These are phyloP conservation scores for Coemansia nantahalensis DNA, from an alignment of 192 early-diverging fungal genomes.

Conservation along the genomic window DNA sequence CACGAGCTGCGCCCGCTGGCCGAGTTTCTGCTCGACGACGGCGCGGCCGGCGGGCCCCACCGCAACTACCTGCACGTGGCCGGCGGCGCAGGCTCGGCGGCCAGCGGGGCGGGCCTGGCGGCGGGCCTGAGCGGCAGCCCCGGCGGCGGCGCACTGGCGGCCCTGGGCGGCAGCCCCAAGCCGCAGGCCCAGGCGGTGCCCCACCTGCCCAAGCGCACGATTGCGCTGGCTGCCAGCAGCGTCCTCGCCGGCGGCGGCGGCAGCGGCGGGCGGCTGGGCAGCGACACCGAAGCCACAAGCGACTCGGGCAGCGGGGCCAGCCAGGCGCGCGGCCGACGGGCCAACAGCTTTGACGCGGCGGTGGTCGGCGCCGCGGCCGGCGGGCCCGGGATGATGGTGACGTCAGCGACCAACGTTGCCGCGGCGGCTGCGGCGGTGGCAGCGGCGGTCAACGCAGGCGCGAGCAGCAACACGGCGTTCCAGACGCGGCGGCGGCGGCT, in stretches of 20 bases:
- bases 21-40: no score
- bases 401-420: slow-evolving; percentile 4
- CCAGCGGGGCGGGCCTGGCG: slow-evolving; percentile 12
- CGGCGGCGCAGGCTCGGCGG: slow-evolving; percentile 8
- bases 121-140: slow-evolving; percentile 22
- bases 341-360: slow-evolving; percentile 48
- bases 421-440: slow-evolving; percentile 31
- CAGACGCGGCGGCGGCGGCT: slow-evolving; percentile 35
- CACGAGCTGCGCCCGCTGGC: no score
- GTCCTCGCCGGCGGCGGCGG: slow-evolving; percentile 11
- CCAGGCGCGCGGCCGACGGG: slow-evolving; percentile 11
- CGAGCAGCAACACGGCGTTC: slow-evolving; percentile 23
- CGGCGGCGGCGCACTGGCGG: background rate
- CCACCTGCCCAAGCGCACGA: no score
- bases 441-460: slow-evolving; percentile 20
- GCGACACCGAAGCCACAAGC: slow-evolving; percentile 27
- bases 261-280: slow-evolving; percentile 7
- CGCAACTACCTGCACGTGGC: slow-evolving; percentile 19
- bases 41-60: no score
- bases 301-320: slow-evolving; percentile 9
- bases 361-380: slow-evolving; percentile 9
- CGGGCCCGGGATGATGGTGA: background rate
- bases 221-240: no score
- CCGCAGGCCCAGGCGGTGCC: slow-evolving; percentile 7
- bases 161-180: slow-evolving; percentile 10